Conservation (phyloP, 129 eudicot species). For the Flaveria bidentis region DNA sequence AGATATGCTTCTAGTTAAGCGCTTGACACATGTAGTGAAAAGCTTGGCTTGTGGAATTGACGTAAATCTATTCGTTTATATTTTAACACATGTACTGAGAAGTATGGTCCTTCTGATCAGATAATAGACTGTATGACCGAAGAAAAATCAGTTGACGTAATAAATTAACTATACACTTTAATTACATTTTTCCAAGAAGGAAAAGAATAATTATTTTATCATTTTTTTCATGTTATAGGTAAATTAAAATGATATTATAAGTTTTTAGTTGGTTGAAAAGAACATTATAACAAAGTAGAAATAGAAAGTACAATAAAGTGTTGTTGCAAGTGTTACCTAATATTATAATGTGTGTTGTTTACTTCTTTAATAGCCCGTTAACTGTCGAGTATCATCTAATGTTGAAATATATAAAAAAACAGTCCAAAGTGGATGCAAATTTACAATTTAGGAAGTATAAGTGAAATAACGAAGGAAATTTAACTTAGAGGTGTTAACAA, state of each 20-base stretch:
- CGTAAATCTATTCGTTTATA: neutral
- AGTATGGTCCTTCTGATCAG: neutral
- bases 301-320: neutral
- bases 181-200: neutral
- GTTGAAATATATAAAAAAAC: neutral
- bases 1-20: neutral
- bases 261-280: neutral
- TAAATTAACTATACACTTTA: neutral
- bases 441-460: neutral
- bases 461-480: neutral
- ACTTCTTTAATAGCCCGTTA: neutral
- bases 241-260: too few species aligned
- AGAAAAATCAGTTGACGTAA: neutral
- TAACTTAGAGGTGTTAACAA: neutral
- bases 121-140: neutral
- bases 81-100: neutral
- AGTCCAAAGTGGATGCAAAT: neutral
- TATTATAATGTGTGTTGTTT: neutral
- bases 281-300: too few species aligned
- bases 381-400: neutral
- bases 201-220: neutral
- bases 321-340: neutral
- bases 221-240: neutral
- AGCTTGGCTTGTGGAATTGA: neutral
- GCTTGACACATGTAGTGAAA: neutral